These are phyloP conservation scores for Botryosphaeria dothidea DNA, from an alignment of 2,329 filamentous ascomycete genomes.

Conservation along the genomic window DNA sequence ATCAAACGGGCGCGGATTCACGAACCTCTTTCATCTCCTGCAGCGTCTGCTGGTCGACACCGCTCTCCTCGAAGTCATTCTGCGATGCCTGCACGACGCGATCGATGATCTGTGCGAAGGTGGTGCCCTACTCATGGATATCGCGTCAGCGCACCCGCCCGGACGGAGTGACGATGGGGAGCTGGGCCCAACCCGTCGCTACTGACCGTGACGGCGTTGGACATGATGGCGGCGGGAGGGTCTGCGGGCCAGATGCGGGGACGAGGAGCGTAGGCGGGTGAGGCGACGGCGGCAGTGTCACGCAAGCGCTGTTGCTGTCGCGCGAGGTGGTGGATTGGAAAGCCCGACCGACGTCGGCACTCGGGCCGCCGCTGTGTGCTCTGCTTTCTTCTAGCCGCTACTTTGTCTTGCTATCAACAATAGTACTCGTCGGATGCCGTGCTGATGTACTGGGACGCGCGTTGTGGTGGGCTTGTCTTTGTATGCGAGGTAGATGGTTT, in stretches of 20 bases:
- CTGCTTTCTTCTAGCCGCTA: conserved; percentile 21
- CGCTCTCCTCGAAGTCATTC: conserved; percentile 95
- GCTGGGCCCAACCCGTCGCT: conserved; percentile 4
- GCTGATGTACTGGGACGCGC: conserved; percentile 10
- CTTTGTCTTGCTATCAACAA: conserved; percentile 21
- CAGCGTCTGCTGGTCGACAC: conserved; percentile 83
- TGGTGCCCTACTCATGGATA: conserved; percentile 57
- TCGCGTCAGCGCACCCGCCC: conserved; percentile 17
- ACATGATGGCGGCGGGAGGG: conserved; percentile 16
- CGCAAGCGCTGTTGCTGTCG: conserved; percentile 17
- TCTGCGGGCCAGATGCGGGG: conserved; percentile 20
- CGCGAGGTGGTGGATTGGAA: conserved; percentile 16
- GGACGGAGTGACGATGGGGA: conserved; percentile 8
- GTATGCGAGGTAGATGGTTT: conserved; percentile 17
- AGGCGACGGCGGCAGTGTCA: conserved; percentile 16
- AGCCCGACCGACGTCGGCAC: conserved; percentile 20
- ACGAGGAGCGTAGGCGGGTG: conserved; percentile 18
- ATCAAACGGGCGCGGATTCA: conserved; percentile 24
- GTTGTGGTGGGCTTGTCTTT: conserved; percentile 18
- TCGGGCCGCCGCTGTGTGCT: conserved; percentile 14
- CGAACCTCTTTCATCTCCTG: conserved; percentile 86
- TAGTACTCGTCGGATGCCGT: conserved; percentile 2
- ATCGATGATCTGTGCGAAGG: conserved; percentile 91
- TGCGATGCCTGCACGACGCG: conserved; percentile 65
- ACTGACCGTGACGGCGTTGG: conserved; percentile 20